These are phyloP conservation scores for Scleromitrula shiraiana DNA, from an alignment of 2,329 filamentous ascomycete genomes.

Conservation along the genomic window DNA sequence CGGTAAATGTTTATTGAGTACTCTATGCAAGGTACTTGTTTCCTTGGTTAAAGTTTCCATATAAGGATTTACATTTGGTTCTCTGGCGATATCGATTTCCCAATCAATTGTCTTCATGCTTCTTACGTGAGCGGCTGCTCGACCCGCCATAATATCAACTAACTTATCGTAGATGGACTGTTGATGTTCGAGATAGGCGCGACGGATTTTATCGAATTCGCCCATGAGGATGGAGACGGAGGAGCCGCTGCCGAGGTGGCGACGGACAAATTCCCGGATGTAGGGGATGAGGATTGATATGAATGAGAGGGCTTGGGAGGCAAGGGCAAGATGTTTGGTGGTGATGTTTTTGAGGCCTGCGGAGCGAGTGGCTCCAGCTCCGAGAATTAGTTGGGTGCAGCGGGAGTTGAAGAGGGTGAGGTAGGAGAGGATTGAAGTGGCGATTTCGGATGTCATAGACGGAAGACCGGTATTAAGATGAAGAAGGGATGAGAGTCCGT, in stretches of 20 bases:
- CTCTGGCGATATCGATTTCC: slow-evolving; percentile 35
- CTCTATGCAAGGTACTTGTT: slow-evolving; percentile 60
- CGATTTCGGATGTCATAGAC: slow-evolving; percentile 79
- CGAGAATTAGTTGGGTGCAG: slow-evolving; percentile 91
- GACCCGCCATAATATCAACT: slow-evolving; percentile 62
- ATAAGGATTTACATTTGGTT: slow-evolving; percentile 43
- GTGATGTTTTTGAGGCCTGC: slow-evolving; percentile 94
- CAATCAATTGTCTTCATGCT: slow-evolving; percentile 59
- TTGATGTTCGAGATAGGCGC: slow-evolving; percentile 54
- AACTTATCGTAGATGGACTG: slow-evolving; percentile 65
- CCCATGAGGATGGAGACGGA: slow-evolving; percentile 46
- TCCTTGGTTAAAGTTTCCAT: slow-evolving; percentile 68
- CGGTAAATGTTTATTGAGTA: slow-evolving; percentile 58
- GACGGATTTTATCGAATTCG: slow-evolving; percentile 28
- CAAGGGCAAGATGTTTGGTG: slow-evolving; percentile 87
- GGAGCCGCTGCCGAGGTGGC: slow-evolving; percentile 50
- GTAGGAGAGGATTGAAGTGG: slow-evolving; percentile 71
- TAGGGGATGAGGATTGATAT: slow-evolving; percentile 82
- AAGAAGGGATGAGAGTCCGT: slow-evolving; percentile 74
- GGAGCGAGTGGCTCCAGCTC: slow-evolving; percentile 80
- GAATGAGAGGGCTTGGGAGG: slow-evolving; percentile 82
- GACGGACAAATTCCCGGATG: slow-evolving; percentile 80
- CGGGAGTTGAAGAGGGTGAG: slow-evolving; percentile 92
- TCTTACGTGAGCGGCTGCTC: slow-evolving; percentile 53
- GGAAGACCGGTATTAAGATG: slow-evolving; percentile 79